Conservation (phyloP, 768 basidiomycete species). For the Xerocomellus chrysenteron region DNA sequence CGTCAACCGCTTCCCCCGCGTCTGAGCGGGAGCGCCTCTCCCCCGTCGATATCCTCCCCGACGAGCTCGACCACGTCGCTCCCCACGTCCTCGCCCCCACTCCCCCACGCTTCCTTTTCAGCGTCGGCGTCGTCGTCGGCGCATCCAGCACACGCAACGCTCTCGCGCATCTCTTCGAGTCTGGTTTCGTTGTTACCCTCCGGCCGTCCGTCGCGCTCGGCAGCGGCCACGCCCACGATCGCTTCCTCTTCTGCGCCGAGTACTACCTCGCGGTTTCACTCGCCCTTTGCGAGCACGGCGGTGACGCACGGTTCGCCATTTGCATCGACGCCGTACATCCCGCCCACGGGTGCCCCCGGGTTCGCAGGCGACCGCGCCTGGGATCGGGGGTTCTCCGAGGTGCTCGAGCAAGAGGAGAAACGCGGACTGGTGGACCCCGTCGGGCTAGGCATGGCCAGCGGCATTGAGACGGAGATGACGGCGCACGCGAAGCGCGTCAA, state of each 20-base stretch:
- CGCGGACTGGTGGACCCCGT: conserved; percentile 37
- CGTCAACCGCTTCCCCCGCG: conserved; percentile 23
- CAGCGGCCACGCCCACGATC: conserved; percentile 2
- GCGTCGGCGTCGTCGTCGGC: background rate
- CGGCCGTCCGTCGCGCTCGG: conserved; percentile 18
- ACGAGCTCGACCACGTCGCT: conserved; percentile 17
- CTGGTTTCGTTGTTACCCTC: conserved; percentile 50
- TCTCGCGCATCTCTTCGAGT: conserved; percentile 47
- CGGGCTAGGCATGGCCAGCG: conserved; percentile 44
- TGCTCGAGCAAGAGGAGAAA: conserved; percentile 42
- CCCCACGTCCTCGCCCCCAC: conserved; percentile 3
- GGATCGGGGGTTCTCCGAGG: conserved; percentile 65
- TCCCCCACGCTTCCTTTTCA: background rate
- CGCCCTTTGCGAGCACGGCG: conserved; percentile 9
- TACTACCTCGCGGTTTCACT: conserved; percentile 12
- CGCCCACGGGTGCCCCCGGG: conserved; percentile 72
- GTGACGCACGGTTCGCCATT: conserved; percentile 54
- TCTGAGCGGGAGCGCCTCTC: conserved; percentile 24
- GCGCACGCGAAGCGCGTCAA: conserved; percentile 26
- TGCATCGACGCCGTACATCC: conserved; percentile 42
- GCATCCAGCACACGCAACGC: conserved; percentile 35
- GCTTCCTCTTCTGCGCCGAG: conserved; percentile 13
- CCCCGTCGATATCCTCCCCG: conserved; percentile 23
- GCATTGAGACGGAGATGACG: conserved; percentile 26
- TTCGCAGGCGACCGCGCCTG: conserved; percentile 64